Evolutionary conservation across 108 stramenopile genomes (phyloP), one percentile per base, ranked within the genome.

Genomic region (Nitzschia inconspicua): DNA sequence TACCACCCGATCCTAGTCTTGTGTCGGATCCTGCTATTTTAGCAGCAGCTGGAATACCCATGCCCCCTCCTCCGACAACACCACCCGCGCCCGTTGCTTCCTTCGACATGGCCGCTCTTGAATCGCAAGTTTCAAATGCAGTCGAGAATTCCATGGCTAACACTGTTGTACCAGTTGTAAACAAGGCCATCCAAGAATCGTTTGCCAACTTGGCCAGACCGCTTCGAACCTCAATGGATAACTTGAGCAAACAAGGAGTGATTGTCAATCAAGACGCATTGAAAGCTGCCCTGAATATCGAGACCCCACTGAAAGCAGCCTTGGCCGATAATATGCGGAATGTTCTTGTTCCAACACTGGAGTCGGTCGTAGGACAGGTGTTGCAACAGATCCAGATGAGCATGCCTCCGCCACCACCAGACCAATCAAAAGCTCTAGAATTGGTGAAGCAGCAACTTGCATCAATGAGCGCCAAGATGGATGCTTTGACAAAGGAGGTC

Each of bases 341-440:
- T 39, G 80, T 85, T 13, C 72, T 91, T 47, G 77, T 94, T 24
- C 93, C 93, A 23, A 77, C 89, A 8, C 66, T 85, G 54, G 83
- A 90, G 48, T 71, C 86, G 2, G 74, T 82, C 3, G 74, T 84
- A 0, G 72, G 73, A 13, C 85, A 89, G 49, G 79, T 94, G 60
- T 76, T 89, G 29, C 32, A 66, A 29, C 76, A 91, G 48, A 65
- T 84, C 18, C 58, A 79, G 18, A 55, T 47, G 70, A 78, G 13
- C 42, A 65, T 42, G 72, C 79, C 41, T 36, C 76, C 37, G 50
- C 68, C 9, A 39, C 43, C 9, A 47, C 46, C 65, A 6, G 40
- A 65, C 23, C 65, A 67, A 19, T 26, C 68, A 34, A 48, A 58
- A 8, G 44, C 44, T 22, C 44, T 69, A 1, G 40, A 57, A 48